Base-by-base conservation (phyloP, 495 filamentous ascomycete species). In the Tuber indicum region DNA sequence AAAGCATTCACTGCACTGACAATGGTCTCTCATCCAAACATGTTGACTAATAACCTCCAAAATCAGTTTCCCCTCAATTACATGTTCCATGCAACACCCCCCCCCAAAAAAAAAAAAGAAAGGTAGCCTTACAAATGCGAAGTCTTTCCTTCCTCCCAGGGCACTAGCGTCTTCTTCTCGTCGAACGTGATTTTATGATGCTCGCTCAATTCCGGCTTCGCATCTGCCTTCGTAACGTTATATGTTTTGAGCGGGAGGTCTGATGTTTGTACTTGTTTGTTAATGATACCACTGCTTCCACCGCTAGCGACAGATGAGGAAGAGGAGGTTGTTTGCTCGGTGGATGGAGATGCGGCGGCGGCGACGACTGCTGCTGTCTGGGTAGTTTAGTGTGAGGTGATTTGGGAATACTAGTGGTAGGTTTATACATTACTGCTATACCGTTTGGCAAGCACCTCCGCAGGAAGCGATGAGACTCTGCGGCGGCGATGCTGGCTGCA, bases 1-100 rank as follows among this genome's bases (percentile, higher is more conserved):
- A 16, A 93, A 86, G 83, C 94, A 97, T 72, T 86, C 83, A 0
- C 83, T 75, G 81, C 94, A 97, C 72, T 90, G 92, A 82, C 94
- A 97, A 81, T 94, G 92, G 74, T 97, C 94, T 80, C 94, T 78
- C 72, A 85, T 75, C 84, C 84, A 85, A 46, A 85, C 49, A 73
- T 85, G 83, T 70, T 84, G 83, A 70, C 84, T 85, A 49, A 36
- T 66, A 36, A 36, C 14, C 58, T 26, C 52, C 52, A 5, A 62
- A 58, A 66, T 66, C 17, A 66, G 58, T 7, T 36, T 36, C 26
- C 58, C 58, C 58, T 66, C 26, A 66, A 17, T 36, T 26, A 66
- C 43, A 70, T 36, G 44, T 10, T 36, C 21, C 44, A 62, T 26
- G 70, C 44, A 46, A 9, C 66, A 75, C 70, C 47, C 74, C 42